phyloP scores from a whole-genome alignment of 1,139 yeast genomes.

The Geotrichum citri-aurantii region DNA sequence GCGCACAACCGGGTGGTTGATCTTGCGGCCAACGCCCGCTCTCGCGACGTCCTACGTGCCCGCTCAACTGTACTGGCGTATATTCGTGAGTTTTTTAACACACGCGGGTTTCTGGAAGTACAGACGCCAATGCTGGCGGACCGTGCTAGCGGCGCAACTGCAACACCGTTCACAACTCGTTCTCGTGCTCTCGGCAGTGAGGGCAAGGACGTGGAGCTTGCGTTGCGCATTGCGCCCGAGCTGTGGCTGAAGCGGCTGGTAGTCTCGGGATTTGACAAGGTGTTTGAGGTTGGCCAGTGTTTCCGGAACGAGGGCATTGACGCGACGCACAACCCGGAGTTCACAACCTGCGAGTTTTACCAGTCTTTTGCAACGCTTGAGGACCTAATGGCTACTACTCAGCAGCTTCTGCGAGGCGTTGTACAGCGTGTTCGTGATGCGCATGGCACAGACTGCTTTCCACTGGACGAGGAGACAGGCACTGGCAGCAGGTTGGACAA shows the following conservation, averaged over 20 bases:
- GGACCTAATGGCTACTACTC: slow-evolving; percentile 62
- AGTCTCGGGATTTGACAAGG: slow-evolving; percentile 76
- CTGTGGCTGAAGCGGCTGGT: slow-evolving; percentile 81
- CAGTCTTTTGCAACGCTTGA: slow-evolving; percentile 68
- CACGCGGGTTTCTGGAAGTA: slow-evolving; percentile 66
- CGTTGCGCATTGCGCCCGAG: slow-evolving; percentile 88
- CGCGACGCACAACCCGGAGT: slow-evolving; percentile 91
- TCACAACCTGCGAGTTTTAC: slow-evolving; percentile 89
- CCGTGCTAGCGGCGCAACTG: slow-evolving; percentile 82
- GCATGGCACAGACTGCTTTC: slow-evolving; percentile 1
- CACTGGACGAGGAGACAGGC: not conserved
- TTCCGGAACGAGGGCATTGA: slow-evolving; percentile 94
- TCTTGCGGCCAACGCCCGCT: slow-evolving; percentile 53
- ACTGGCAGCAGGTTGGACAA: slow-evolving; percentile 9
- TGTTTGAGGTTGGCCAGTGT: slow-evolving; percentile 79
- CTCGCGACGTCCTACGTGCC: slow-evolving; percentile 47
- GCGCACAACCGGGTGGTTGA: slow-evolving; percentile 69
- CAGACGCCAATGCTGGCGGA: slow-evolving; percentile 76
- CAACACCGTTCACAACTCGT: slow-evolving; percentile 67
- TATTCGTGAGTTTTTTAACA: slow-evolving; percentile 53
- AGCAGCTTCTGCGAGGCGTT: slow-evolving; percentile 47
- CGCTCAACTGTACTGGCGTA: slow-evolving; percentile 50
- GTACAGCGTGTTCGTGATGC: slow-evolving; percentile 25
- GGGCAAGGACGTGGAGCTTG: slow-evolving; percentile 37
- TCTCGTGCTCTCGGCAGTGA: slow-evolving; percentile 44